Percentiles rank a stretch among this genome's conserved stretches.
phyloP scores from a whole-genome alignment of 371 early-diverging fungal species.

The Mucor racemosus region DNA sequence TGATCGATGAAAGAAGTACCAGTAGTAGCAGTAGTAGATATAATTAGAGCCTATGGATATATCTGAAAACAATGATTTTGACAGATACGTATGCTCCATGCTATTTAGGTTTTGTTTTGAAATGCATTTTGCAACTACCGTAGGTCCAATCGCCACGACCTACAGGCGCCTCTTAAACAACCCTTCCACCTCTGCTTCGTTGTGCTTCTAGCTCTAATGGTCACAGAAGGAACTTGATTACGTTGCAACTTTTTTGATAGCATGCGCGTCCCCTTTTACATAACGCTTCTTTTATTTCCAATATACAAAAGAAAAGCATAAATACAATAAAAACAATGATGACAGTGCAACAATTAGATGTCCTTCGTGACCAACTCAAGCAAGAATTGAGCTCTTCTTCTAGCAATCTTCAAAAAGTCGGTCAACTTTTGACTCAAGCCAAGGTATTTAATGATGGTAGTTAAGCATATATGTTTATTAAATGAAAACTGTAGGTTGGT shows the following conservation, averaged over 20 bases:
- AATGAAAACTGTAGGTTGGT: slow-evolving; percentile 59
- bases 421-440: slow-evolving; percentile 71
- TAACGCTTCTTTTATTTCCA: slow-evolving; percentile 4
- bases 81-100: too few relatives aligned
- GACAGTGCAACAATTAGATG: slow-evolving; percentile 41
- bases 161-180: too few relatives aligned
- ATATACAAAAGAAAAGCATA: neutral
- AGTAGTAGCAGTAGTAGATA: too few relatives aligned
- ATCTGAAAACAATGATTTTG: too few relatives aligned
- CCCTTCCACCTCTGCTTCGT: too few relatives aligned
- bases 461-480: neutral
- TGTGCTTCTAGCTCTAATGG: neutral
- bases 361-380: slow-evolving; percentile 57
- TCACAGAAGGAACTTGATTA: slow-evolving; percentile 8
- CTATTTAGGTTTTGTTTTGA: too few relatives aligned
- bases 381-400: slow-evolving; percentile 71
- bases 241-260: slow-evolving; percentile 10
- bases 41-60: too few relatives aligned
- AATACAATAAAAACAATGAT: slow-evolving; percentile 12
- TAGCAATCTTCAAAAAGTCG: slow-evolving; percentile 77
- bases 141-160: too few relatives aligned
- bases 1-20: too few relatives aligned
- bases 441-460: slow-evolving; percentile 67
- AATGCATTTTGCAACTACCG: too few relatives aligned
- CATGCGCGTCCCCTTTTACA: slow-evolving; percentile 18